Percentiles rank a stretch among this genome's conserved stretches.
These are phyloP conservation scores for Zygotorulaspora chibaensis DNA, from an alignment of 805 yeast species.

Conservation along the genomic window DNA sequence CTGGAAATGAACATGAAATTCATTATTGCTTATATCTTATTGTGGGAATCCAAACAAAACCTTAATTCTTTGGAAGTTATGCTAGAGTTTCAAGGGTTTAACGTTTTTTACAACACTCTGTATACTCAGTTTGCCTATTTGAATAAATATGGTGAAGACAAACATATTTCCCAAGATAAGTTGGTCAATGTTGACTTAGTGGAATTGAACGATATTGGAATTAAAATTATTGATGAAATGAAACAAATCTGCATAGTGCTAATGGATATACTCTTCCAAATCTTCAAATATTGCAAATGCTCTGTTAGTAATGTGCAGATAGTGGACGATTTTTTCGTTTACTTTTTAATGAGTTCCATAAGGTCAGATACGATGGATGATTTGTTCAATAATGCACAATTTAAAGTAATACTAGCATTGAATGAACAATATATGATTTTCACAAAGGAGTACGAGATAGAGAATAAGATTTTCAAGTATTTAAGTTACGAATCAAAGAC, in stretches of 20 bases:
- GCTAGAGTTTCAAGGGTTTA: slow-evolving; percentile 51
- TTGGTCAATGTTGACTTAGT: slow-evolving; percentile 4
- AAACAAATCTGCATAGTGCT: slow-evolving; percentile 41
- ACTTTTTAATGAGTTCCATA: slow-evolving; percentile 45
- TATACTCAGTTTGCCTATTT: slow-evolving; percentile 37
- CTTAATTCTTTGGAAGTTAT: slow-evolving; percentile 42
- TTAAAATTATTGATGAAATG: slow-evolving; percentile 33
- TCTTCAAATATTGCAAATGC: slow-evolving; percentile 49
- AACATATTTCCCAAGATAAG: slow-evolving; percentile 12
- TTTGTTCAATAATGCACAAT: slow-evolving; percentile 59
- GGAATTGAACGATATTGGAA: slow-evolving; percentile 27
- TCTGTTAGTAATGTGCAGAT: slow-evolving; percentile 38
- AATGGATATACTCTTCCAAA: slow-evolving; percentile 51
- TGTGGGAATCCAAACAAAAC: slow-evolving; percentile 44
- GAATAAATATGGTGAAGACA: slow-evolving; percentile 28
- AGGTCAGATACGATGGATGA: slow-evolving; percentile 46
- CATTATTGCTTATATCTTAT: slow-evolving; percentile 41
- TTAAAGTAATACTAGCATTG: slow-evolving; percentile 65
- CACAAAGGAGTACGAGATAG: slow-evolving; percentile 32
- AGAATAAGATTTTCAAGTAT: slow-evolving; percentile 53
- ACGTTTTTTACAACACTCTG: slow-evolving; percentile 41
- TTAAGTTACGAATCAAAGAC: slow-evolving; percentile 44
- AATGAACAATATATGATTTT: slow-evolving; percentile 86
- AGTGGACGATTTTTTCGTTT: slow-evolving; percentile 44
- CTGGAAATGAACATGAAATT: slow-evolving; percentile 38